Base-by-base conservation (phyloP, 352 stramenopile genomes). In the Phytophthora cajani region DNA sequence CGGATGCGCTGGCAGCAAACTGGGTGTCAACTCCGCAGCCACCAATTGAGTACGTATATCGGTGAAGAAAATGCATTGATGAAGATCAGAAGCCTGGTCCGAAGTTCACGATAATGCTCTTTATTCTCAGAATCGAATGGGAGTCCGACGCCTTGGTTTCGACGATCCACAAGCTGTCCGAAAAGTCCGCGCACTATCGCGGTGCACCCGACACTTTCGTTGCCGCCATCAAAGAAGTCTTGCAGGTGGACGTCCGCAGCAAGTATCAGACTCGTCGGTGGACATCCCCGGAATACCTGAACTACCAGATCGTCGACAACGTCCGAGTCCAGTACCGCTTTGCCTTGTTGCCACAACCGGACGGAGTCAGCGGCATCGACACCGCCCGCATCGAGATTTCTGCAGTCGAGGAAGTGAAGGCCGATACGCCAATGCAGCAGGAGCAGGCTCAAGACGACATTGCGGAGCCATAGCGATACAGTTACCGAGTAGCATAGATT, bases 231-330 rank as follows among this genome's bases (percentile, higher is more conserved):
- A 72, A 91, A 62, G 65, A 94, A 53, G 82, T 94, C 8, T 62
- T 94, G 57, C 76, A 79, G 61, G 85, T 88, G 16, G 87, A 94
- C 33, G 84, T 94, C 21, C 87, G 87, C 30, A 94, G 87, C 71
- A 91, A 91, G 67, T 79, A 90, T 46, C 85, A 91, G 40, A 94
- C 85, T 14, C 76, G 77, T 62, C 76, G 82, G 5, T 87, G 75
- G 71, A 73, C 71, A 23, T 75, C 67, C 14, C 57, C 68, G 1
- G 67, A 74, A 27, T 69, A 74, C 51, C 58, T 79, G 30, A 91
- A 79, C 52, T 64, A 77, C 25, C 71, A 92, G n/a, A 63, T 82
- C 14, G 30, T 94, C 8, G 86, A 94, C 64, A 90, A 90, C 19
- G 72, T 77, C 5, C 69, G 71, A 17, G 71, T 94, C 7, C 47